Base-by-base conservation (phyloP, 140 eudicot species). In the Erigeron philadelphicus region DNA sequence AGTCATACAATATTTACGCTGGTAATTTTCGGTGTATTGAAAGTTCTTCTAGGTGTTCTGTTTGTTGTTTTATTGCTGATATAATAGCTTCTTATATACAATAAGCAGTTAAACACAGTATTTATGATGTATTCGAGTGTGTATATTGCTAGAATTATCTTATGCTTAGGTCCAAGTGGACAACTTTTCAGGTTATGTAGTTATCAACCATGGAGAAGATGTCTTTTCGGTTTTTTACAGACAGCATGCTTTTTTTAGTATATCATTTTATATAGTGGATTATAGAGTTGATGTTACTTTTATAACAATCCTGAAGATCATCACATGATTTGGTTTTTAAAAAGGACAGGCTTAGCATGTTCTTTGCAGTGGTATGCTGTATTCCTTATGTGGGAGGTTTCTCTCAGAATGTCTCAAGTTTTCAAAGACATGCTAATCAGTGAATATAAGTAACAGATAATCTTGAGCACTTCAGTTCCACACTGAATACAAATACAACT, bases 1-100 rank as follows among this genome's bases (percentile, higher is more conserved):
- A 92, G 98, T 72, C 98, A 92, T 83, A 92, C 96, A 56, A 92
- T 92, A 77, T 92, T 92, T 75, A 92, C 98, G 35, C 85, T 92
- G 96, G 98, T 92, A 82, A 40, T 45, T 44, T n/a, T 76, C 35
- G 6, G 38, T 78, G 55, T 45, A 62, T 19, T 68, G 61, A 70
- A 40, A 47, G 52, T 56, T 67, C 59, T 56, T 67, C 59, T n/a
- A n/a, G 23, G 5, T 58, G 47, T 75, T 47, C n/a, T 75, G 44
- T 68, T 10, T 40, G 6, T 50, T 49, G 9, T 16, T 58, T 21
- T 50, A 19, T 71, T 66, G 66, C 67, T 55, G 44, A 60, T 7
- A 12, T 11, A 60, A 60, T 45, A 12, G n/a, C 11, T 38, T 31
- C 10, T 60, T 60, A 25, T 31, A 59, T 17, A 31, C 44, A 12